phyloP scores from a whole-genome alignment of 495 filamentous ascomycete genomes.

The Lophiostoma macrostomum region DNA sequence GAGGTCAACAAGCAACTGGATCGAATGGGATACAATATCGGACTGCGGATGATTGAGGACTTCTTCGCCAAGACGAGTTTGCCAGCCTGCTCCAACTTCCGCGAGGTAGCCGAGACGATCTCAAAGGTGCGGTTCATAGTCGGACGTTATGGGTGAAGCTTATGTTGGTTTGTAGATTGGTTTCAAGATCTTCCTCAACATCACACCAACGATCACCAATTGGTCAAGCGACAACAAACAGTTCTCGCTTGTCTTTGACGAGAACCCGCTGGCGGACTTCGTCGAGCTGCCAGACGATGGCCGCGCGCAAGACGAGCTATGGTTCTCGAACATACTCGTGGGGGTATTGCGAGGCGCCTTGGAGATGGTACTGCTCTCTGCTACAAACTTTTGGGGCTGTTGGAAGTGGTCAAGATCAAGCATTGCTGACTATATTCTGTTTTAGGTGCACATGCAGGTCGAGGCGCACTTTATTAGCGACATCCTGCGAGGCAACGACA shows the following conservation, averaged over 20 bases:
- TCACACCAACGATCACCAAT: constrained; percentile 91
- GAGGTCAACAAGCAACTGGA: constrained; percentile 97
- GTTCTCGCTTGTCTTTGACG: constrained; percentile 93
- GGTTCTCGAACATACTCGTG: constrained; percentile 97
- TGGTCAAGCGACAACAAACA: constrained; percentile 95
- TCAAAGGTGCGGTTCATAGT: constrained; percentile 62
- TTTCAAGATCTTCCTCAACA: constrained; percentile 98
- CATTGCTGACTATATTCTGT: no score
- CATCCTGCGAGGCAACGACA: constrained; percentile 87
- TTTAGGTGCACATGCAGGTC: constrained; percentile 97
- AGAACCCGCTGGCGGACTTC: constrained; percentile 95
- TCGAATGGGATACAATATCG: constrained; percentile 99
- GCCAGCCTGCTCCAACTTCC: constrained; percentile 85
- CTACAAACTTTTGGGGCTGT: neutral
- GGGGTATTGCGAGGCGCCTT: constrained; percentile 85
- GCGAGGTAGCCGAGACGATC: constrained; percentile 94
- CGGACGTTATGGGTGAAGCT: neutral
- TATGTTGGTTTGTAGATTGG: constrained; percentile 62
- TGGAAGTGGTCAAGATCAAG: no score
- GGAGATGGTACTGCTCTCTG: constrained; percentile 72
- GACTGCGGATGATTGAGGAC: constrained; percentile 92
- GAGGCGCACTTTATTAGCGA: constrained; percentile 97
- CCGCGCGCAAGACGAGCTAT: constrained; percentile 90
- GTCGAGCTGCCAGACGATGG: constrained; percentile 97
- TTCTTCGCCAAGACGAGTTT: constrained; percentile 92